These are phyloP conservation scores for Euphorbia pulcherrima DNA, from an alignment of 345 rosid species.

Conservation along the genomic window DNA sequence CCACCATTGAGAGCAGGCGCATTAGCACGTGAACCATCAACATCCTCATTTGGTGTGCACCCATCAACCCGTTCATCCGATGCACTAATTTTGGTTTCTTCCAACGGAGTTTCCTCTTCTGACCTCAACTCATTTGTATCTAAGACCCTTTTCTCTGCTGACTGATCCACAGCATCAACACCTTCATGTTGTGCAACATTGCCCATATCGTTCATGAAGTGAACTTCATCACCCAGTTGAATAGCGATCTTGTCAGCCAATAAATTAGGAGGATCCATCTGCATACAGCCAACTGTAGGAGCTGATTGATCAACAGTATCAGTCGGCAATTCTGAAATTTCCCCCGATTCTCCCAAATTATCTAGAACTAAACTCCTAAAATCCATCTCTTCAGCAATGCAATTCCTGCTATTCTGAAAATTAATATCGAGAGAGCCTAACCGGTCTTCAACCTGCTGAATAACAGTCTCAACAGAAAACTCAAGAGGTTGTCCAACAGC, in stretches of 20 bases:
- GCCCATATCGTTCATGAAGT: neutral
- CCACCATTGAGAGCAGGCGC: constrained; percentile 26
- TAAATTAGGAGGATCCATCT: neutral
- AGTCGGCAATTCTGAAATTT: constrained; percentile 5
- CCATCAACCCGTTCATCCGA: constrained; percentile 29
- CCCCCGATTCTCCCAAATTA: constrained; percentile 30
- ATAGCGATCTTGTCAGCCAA: neutral
- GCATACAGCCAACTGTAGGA: neutral
- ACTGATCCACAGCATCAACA: constrained; percentile 22
- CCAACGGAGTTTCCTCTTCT: constrained; percentile 30
- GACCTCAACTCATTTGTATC: constrained; percentile 33
- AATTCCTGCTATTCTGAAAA: constrained; percentile 26
- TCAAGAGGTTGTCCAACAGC: constrained; percentile 31
- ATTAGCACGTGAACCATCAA: constrained; percentile 17
- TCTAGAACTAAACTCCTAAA: constrained; percentile 33
- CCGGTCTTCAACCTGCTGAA: constrained; percentile 23
- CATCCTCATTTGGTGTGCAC: constrained; percentile 23
- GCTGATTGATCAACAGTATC: neutral
- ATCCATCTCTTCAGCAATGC: constrained; percentile 16
- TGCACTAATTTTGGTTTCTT: constrained; percentile 39
- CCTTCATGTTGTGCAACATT: constrained; percentile 10
- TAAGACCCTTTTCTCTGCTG: neutral
- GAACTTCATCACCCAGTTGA: neutral
- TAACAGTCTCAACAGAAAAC: constrained; percentile 21
- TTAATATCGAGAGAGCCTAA: constrained; percentile 16